Conservation (phyloP, 768 basidiomycete genomes). For the Dacryopinax spathularia region DNA sequence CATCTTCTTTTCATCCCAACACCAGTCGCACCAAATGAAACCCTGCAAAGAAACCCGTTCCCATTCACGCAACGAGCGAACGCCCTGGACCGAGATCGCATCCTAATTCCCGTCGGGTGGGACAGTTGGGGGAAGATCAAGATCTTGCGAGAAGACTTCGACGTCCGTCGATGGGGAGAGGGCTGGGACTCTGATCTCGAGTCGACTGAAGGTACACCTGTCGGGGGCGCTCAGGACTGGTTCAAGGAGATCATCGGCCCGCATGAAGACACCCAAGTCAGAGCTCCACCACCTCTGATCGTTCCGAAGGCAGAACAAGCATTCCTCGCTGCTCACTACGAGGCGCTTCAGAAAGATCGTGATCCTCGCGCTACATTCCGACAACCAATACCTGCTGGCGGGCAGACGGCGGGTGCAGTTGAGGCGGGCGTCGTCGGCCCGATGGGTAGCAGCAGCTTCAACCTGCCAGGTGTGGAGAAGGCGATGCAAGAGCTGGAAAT, state of each 20-base stretch:
- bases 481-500: conserved; percentile 82
- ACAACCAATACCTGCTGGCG: conserved; percentile 42
- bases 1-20: conserved; percentile 68
- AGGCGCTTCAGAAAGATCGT: conserved; percentile 78
- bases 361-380: conserved; percentile 83
- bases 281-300: conserved; percentile 57
- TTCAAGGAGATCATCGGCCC: conserved; percentile 58
- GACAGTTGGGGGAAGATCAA: conserved; percentile 95
- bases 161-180: conserved; percentile 63
- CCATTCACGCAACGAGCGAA: conserved; percentile 80
- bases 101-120: conserved; percentile 92
- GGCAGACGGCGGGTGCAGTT: conserved; percentile 25
- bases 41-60: conserved; percentile 62
- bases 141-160: conserved; percentile 82
- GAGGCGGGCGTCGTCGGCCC: conserved; percentile 73
- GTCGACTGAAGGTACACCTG: conserved; percentile 24
- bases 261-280: conserved; percentile 55
- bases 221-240: conserved; percentile 47
- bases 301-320: conserved; percentile 75
- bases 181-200: conserved; percentile 62
- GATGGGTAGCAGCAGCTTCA: conserved; percentile 74
- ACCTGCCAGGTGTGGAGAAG: conserved; percentile 72
- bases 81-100: conserved; percentile 79
- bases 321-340: conserved; percentile 83
- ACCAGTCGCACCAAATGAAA: conserved; percentile 36